phyloP scores from a whole-genome alignment of 257 asterid genomes.

The Jaltomata sinuosa region DNA sequence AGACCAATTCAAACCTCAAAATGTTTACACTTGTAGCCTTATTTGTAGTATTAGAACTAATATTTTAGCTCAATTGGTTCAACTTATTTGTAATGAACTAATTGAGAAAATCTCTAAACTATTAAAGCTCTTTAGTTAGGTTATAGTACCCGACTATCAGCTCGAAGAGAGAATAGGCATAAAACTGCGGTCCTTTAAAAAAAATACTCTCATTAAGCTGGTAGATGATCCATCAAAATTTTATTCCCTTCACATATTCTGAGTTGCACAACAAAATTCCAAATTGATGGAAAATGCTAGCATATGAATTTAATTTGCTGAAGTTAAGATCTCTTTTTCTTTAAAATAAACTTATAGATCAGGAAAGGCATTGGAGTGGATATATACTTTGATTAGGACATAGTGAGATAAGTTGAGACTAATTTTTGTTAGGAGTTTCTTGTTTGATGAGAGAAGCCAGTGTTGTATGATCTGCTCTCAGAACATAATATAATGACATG shows the following conservation, averaged over 20 bases:
- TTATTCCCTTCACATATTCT: too few species aligned
- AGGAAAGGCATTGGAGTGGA: background rate
- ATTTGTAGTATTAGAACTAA: too few species aligned
- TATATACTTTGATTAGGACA: background rate
- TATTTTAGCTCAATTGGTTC: too few species aligned
- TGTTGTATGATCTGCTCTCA: background rate
- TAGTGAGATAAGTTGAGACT: background rate
- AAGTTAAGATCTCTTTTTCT: background rate
- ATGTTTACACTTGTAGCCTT: too few species aligned
- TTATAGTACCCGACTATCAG: background rate
- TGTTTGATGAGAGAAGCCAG: background rate
- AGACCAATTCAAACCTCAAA: too few species aligned
- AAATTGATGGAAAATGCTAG: background rate
- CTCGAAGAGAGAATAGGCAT: background rate
- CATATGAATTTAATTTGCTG: background rate
- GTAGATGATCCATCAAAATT: too few species aligned
- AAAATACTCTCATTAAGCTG: too few species aligned
- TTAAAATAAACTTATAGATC: background rate
- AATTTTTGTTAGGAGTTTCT: background rate
- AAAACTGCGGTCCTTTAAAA: background rate
- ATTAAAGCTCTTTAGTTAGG: background rate
- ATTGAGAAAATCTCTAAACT: too few species aligned
- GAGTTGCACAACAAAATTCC: too few species aligned
- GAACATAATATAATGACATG: background rate
- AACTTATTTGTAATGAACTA: too few species aligned